These are phyloP conservation scores for Diaporthe sp. DNA, from an alignment of 2,329 filamentous ascomycete genomes.

Conservation along the genomic window DNA sequence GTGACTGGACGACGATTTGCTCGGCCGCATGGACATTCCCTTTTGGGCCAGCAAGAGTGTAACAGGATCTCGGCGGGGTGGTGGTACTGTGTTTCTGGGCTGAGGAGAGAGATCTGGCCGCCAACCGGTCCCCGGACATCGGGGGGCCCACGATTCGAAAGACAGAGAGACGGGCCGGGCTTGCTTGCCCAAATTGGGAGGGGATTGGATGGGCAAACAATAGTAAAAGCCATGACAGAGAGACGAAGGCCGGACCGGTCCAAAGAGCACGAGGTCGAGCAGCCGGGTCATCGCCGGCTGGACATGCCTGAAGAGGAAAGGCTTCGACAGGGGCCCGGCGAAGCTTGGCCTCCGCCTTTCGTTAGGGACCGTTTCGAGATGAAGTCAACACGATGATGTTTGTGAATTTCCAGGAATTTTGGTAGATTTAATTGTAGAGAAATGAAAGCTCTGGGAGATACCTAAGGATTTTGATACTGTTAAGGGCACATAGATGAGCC, in stretches of 20 bases:
- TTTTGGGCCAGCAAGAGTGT: slow-evolving; percentile 26
- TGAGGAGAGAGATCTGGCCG: slow-evolving; percentile 6
- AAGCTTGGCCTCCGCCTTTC: slow-evolving; percentile 22
- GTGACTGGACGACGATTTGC: neutral
- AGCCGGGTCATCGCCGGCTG: slow-evolving; percentile 34
- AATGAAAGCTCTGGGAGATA: neutral
- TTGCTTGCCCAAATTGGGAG: neutral
- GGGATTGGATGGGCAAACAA: slow-evolving; percentile 25
- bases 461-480: no score
- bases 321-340: neutral
- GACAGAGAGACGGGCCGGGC: slow-evolving; percentile 14
- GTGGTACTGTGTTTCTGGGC: slow-evolving; percentile 13
- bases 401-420: neutral
- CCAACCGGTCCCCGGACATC: slow-evolving; percentile 33
- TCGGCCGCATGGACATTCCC: slow-evolving; percentile 38
- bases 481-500: fast-evolving
- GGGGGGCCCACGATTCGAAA: neutral
- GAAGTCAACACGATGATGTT: neutral
- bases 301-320: slow-evolving; percentile 37
- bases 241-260: slow-evolving; percentile 29
- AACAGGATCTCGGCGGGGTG: neutral
- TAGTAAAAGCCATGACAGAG: neutral
- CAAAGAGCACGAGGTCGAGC: neutral
- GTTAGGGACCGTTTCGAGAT: neutral
- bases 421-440: neutral